A percentile compares a stretch with the other conserved stretches of the same genome.
phyloP scores from a whole-genome alignment of 1,139 yeast genomes.

The Debaryomyces sp. region DNA sequence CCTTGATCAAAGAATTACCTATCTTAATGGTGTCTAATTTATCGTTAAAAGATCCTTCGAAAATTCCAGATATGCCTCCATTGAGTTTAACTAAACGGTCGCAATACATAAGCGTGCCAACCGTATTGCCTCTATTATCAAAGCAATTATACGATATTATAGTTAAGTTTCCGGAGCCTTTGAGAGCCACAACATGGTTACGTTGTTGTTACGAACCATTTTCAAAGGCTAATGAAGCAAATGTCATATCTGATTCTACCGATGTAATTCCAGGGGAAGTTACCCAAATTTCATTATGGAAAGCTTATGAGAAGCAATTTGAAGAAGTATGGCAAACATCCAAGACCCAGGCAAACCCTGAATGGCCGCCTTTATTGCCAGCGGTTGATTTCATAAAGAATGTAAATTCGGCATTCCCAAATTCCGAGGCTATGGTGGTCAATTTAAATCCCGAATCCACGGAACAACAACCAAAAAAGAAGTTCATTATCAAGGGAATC shows the following conservation, averaged over 20 bases:
- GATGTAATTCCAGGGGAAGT: slow-evolving; percentile 66
- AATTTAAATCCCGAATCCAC: slow-evolving; percentile 44
- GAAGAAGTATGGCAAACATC: slow-evolving; percentile 42
- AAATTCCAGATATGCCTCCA: slow-evolving; percentile 24
- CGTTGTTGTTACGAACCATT: slow-evolving; percentile 84
- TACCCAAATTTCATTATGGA: slow-evolving; percentile 95
- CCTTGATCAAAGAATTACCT: slow-evolving; percentile 61
- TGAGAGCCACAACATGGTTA: slow-evolving; percentile 93
- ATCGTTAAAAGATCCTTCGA: slow-evolving; percentile 27
- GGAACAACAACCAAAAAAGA: slow-evolving; percentile 57
- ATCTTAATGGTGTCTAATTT: slow-evolving; percentile 52
- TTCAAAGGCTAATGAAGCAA: slow-evolving; percentile 23
- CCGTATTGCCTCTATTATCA: slow-evolving; percentile 59
- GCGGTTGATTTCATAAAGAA: slow-evolving; percentile 97
- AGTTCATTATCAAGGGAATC: slow-evolving; percentile 90
- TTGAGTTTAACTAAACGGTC: slow-evolving; percentile 38
- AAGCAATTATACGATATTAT: slow-evolving; percentile 63
- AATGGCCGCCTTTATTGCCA: slow-evolving; percentile 69
- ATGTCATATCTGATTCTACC: slow-evolving; percentile 20
- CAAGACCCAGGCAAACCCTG: slow-evolving; percentile 41
- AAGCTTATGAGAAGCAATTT: slow-evolving; percentile 88
- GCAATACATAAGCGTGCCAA: slow-evolving; percentile 51
- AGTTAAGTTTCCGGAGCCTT: slow-evolving; percentile 75
- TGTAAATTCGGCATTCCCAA: slow-evolving; percentile 88
- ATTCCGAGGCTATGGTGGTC: slow-evolving; percentile 92